A percentile compares a stretch with the other conserved stretches of the same genome.
These are phyloP conservation scores for Melampsora larici-populina DNA, from an alignment of 1,284 basidiomycete species.

Conservation along the genomic window DNA sequence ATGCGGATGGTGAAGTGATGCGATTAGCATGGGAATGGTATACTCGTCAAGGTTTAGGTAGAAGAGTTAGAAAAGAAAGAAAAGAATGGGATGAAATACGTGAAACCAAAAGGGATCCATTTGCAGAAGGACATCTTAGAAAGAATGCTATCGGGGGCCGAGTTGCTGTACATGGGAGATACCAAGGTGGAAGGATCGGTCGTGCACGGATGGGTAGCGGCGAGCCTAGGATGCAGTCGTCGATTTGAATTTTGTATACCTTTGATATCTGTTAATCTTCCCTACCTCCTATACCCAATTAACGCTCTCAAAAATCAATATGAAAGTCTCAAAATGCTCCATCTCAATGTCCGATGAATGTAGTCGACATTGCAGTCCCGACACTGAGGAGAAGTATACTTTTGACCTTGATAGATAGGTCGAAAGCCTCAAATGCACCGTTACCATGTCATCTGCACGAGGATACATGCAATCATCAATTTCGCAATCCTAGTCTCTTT, in stretches of 20 bases:
- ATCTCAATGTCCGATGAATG: too few species aligned
- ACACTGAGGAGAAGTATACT: too few species aligned
- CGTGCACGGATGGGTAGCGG: constrained; percentile 31
- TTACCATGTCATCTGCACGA: too few species aligned
- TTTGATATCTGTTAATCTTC: too few species aligned
- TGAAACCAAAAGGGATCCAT: constrained; percentile 58
- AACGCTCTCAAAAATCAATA: too few species aligned
- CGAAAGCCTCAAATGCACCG: too few species aligned
- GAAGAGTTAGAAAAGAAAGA: constrained; percentile 66
- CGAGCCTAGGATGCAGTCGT: constrained; percentile 26
- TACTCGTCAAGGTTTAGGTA: constrained; percentile 60
- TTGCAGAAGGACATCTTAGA: constrained; percentile 38
- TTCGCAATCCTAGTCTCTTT: too few species aligned
- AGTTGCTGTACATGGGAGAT: constrained; percentile 38
- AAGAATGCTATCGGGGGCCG: constrained; percentile 37
- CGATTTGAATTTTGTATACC: constrained; percentile 1
- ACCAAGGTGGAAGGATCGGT: constrained; percentile 38
- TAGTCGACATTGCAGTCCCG: too few species aligned
- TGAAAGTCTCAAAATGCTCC: too few species aligned
- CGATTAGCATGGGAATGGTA: constrained; percentile 89
- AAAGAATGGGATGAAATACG: constrained; percentile 67
- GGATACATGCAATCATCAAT: too few species aligned
- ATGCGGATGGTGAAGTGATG: constrained; percentile 84
- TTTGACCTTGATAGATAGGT: too few species aligned
- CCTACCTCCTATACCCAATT: too few species aligned